Percentiles rank a stretch among this genome's conserved stretches.
These are phyloP conservation scores for Vicia faba DNA, from an alignment of 306 rosid species.

Conservation along the genomic window DNA sequence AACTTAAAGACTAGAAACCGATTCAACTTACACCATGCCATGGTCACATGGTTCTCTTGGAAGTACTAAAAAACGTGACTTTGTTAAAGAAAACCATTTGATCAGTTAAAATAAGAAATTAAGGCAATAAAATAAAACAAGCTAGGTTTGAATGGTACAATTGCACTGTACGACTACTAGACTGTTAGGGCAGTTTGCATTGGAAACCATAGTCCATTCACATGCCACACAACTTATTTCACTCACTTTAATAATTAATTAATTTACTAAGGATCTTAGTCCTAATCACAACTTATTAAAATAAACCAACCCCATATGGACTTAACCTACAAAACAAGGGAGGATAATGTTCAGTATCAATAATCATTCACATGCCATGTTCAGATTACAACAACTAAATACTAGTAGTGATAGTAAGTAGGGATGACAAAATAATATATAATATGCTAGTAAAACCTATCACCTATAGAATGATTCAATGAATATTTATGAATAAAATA, in stretches of 20 bases:
- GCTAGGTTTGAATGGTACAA: constrained; percentile 47
- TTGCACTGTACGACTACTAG: constrained; percentile 51
- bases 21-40: background rate
- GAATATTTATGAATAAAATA: no score
- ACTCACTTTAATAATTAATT: constrained; percentile 17
- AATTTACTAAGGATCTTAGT: constrained; percentile 36
- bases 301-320: constrained; percentile 37
- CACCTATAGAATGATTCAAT: no score
- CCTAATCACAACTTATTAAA: constrained; percentile 30
- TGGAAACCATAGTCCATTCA: constrained; percentile 38
- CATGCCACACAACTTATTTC: constrained; percentile 12
- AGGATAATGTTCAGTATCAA: constrained; percentile 16
- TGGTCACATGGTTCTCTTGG: constrained; percentile 8
- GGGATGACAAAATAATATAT: no score
- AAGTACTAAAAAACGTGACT: constrained; percentile 36
- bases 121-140: constrained; percentile 27
- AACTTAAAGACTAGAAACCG: background rate
- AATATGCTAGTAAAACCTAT: no score
- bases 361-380: constrained; percentile 35
- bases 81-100: constrained; percentile 11
- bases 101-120: constrained; percentile 18
- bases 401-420: background rate
- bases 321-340: constrained; percentile 35
- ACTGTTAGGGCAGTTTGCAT: constrained; percentile 57
- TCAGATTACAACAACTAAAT: constrained; percentile 11